Base-by-base conservation (phyloP, 2,329 filamentous ascomycete species). In the Fusarium proliferatum region DNA sequence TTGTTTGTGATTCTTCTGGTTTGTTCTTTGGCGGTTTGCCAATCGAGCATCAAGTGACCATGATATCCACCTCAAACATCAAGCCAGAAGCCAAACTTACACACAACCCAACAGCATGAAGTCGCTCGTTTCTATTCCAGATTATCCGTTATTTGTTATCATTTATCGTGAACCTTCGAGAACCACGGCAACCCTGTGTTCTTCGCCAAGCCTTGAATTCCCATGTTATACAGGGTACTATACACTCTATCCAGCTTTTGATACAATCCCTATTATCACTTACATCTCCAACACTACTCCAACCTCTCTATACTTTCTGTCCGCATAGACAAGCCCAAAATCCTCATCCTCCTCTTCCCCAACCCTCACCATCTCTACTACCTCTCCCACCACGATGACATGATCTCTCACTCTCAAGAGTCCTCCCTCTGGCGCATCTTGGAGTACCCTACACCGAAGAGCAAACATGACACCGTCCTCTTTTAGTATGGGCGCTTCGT, bases 391-490 rank as follows among this genome's bases (percentile, higher is more conserved):
- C 10, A 88, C 86, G 69, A 88, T 85, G 15, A 87, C 84, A 79
- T 88, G 87, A 64, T 88, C 87, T 46, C 85, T 79, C 13, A 88
- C 86, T 46, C 77, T 80, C n/a, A 88, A 75, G 19, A 88, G 72
- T 1, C 86, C 86, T 9, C 72, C 72, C 12, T 76, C 65, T 0
- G 84, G 80, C 46, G 82, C 81, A 33, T 85, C 84, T 17, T 79
- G 77, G 19, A 87, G 59, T 21, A 88, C 74, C 67, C 71, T 79
- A 58, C 86, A 88, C 68, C 80, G 77, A 45, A 88, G 61, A 28
- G 87, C 85, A 73, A 86, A 86, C 75, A 87, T 74, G n/a, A 91
- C 85, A 26, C 90, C 89, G 9, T 84, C 80, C 0, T 87, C 86
- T 15, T 77, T 80, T 55, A 90, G 79, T 28, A 87, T 76, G 19